Evolutionary conservation across 208 protist genomes (phyloP), one percentile per base, ranked within the genome.

Genomic region (Porcisia deanei): DNA sequence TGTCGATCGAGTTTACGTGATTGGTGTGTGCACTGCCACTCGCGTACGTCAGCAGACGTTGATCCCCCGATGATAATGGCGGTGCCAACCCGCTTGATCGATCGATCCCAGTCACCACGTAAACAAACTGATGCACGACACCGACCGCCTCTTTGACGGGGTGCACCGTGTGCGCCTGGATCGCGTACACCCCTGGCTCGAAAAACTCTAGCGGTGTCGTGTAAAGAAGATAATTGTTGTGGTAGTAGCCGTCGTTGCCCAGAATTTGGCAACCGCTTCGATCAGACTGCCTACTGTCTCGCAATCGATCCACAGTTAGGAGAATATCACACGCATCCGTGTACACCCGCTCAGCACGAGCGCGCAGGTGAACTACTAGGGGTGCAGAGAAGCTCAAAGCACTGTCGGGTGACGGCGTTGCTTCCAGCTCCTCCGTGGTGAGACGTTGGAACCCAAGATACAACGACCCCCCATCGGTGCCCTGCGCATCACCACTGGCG

Each of bases 81-180:
- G 57, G 30, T 37, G 55, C 9, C 22, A 8, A 18, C 10, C 22
- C 66, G 22, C 30, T 20, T 34, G 45, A 67, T 47, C 39, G 39
- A 20, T 37, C 34, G 7, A 34, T 10, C n/a, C 39, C 49, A 1
- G 82, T 73, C 37, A 95, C 65, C 20, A 80, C 77, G 67, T 88
- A 96, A 22, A 74, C 68, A 52, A 96, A 94, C 45, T 88, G 82
- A 63, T 96, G 92, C 43, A 94, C 88, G 0, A 80, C 67, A 1
- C 92, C 88, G 34, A 96, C 88, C 20, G 81, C 59, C 43, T 90
- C 61, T 39, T 73, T 67, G 5, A 61, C 49, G 6, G 88, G 82
- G 73, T 88, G 82, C 39, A 96, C 88, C 22, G 89, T 91, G 83
- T 92, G 82, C 8, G 90, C 90, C 43, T 87, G 83, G 9, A 96